Percentiles rank a stretch among this genome's conserved stretches.
These are phyloP conservation scores for Fusarium subtropicale DNA, from an alignment of 2,329 filamentous ascomycete genomes.

Conservation along the genomic window DNA sequence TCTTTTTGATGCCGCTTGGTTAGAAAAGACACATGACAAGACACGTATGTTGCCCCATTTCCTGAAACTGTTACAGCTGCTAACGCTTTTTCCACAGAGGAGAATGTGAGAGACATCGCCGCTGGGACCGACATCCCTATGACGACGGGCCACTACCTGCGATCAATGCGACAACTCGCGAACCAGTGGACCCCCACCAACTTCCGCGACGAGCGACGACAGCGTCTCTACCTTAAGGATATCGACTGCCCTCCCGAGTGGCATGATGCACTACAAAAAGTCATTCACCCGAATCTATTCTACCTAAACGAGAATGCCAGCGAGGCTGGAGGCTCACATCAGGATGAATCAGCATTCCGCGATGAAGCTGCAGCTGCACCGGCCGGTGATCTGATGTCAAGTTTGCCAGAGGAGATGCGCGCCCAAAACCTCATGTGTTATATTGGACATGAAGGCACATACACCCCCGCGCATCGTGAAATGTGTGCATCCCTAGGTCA, in stretches of 20 bases:
- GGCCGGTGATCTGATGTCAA: slow-evolving; percentile 95
- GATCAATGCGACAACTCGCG: slow-evolving; percentile 84
- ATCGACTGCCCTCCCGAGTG: slow-evolving; percentile 94
- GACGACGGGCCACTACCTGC: slow-evolving; percentile 89
- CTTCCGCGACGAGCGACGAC: slow-evolving; percentile 81
- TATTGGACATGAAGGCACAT: slow-evolving; percentile 96
- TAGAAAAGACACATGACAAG: slow-evolving; percentile 80
- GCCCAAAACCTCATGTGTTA: slow-evolving; percentile 99
- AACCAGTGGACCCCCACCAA: slow-evolving; percentile 83
- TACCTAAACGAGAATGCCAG: slow-evolving; percentile 87
- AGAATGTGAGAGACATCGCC: slow-evolving; percentile 85
- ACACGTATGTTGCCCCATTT: slow-evolving; percentile 69
- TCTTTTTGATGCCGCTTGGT: slow-evolving; percentile 84
- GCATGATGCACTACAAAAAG: slow-evolving; percentile 80
- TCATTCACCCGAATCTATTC: slow-evolving; percentile 85
- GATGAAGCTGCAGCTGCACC: slow-evolving; percentile 71
- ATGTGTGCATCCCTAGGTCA: slow-evolving; percentile 98
- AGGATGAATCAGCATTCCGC: slow-evolving; percentile 56
- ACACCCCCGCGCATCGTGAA: slow-evolving; percentile 92
- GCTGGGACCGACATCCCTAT: slow-evolving; percentile 80
- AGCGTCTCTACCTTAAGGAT: slow-evolving; percentile 95
- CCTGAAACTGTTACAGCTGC: not conserved
- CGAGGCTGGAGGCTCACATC: slow-evolving; percentile 51
- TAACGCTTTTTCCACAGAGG: slow-evolving; percentile 65
- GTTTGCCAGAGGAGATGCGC: slow-evolving; percentile 85